A percentile compares a stretch with the other conserved stretches of the same genome.
Conservation (phyloP, 192 early-diverging fungal species). For the Chytriomyces sp. region DNA sequence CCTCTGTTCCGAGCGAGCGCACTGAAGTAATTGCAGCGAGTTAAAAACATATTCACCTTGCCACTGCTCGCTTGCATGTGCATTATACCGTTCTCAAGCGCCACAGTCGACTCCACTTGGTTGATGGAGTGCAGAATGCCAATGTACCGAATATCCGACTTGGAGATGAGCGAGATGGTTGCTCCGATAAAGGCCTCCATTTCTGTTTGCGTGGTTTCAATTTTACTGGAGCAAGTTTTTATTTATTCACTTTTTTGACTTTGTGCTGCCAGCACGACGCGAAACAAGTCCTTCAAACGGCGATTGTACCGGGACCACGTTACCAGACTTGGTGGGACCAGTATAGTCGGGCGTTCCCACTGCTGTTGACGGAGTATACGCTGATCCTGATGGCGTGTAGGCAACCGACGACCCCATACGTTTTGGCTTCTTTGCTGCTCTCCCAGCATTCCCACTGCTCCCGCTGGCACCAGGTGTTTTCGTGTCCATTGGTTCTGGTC, state of each 20-base stretch:
- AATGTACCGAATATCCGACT: constrained; percentile 88
- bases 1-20: constrained; percentile 95
- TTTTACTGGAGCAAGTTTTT: not conserved
- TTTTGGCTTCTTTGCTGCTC: not conserved
- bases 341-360: constrained; percentile 9
- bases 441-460: not conserved
- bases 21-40: constrained; percentile 52
- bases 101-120: constrained; percentile 82
- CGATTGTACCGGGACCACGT: constrained; percentile 6
- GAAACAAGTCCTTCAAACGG: constrained; percentile 8
- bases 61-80: not conserved
- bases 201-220: not conserved
- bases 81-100: constrained; percentile 79
- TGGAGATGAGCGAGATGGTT: constrained; percentile 78
- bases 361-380: not conserved
- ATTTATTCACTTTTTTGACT: no score
- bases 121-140: constrained; percentile 88
- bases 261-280: no score
- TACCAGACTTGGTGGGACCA: not conserved
- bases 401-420: not conserved
- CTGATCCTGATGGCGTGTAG: not conserved
- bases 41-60: constrained; percentile 26
- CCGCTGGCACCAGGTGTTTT: not conserved
- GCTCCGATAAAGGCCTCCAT: constrained; percentile 53
- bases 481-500: not conserved